phyloP scores from a whole-genome alignment of 2,329 filamentous ascomycete genomes.

The Colletotrichum horii region DNA sequence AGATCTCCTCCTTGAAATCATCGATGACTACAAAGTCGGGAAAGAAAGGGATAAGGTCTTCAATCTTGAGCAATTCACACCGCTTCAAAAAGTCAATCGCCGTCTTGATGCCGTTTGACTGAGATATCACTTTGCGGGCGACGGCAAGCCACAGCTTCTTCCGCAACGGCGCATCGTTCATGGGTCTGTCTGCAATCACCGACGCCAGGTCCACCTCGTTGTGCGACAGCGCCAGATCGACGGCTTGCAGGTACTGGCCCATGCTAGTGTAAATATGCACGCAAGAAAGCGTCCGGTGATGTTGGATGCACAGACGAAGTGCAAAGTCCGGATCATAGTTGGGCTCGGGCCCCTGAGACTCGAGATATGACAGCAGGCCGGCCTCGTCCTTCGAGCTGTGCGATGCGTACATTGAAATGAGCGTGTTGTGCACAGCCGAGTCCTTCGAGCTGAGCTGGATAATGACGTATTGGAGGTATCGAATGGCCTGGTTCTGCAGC shows the following conservation, averaged over 20 bases:
- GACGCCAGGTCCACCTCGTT: constrained; percentile 89
- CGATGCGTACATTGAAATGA: constrained; percentile 94
- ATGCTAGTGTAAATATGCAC: constrained; percentile 98
- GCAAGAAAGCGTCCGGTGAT: constrained; percentile 90
- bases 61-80: constrained; percentile 90
- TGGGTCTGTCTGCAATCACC: constrained; percentile 84
- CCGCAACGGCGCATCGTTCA: constrained; percentile 77
- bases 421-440: constrained; percentile 93
- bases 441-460: constrained; percentile 82
- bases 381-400: constrained; percentile 84
- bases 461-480: constrained; percentile 93
- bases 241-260: constrained; percentile 91
- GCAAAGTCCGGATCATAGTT: constrained; percentile 96
- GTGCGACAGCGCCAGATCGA: constrained; percentile 89
- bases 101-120: constrained; percentile 85
- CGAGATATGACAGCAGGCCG: constrained; percentile 84
- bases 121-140: constrained; percentile 89
- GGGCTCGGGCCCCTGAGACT: constrained; percentile 86
- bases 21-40: constrained; percentile 98
- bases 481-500: constrained; percentile 84
- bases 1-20: constrained; percentile 99
- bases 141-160: constrained; percentile 97
- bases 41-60: constrained; percentile 97
- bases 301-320: constrained; percentile 90
- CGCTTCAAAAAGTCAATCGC: constrained; percentile 93